Percentiles rank a stretch among this genome's conserved stretches.
phyloP scores from a whole-genome alignment of 176 grass and related monocot genomes.

The Cenchrus fungigraminus region DNA sequence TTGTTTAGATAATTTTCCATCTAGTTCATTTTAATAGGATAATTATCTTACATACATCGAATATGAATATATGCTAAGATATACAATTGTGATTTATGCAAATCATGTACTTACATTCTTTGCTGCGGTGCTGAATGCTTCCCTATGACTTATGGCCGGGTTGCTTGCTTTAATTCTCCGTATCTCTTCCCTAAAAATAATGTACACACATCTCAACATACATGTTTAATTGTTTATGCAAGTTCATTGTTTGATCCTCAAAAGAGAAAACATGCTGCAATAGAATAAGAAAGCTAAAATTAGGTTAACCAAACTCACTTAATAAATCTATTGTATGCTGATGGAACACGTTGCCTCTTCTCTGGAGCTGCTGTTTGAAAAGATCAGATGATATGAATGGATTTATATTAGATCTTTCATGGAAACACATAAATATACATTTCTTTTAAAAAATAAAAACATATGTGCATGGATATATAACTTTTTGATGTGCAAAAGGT shows the following conservation, averaged over 20 bases:
- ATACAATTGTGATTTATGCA: not conserved
- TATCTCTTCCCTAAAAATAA: slow-evolving; percentile 67
- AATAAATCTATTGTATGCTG: slow-evolving; percentile 84
- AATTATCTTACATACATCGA: not conserved
- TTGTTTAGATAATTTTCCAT: not conserved
- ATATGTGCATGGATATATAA: not conserved
- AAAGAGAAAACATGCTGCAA: not conserved
- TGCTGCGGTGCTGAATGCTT: slow-evolving; percentile 82
- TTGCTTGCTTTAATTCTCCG: slow-evolving; percentile 71
- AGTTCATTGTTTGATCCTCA: not conserved
- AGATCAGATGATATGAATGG: not conserved
- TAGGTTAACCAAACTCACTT: slow-evolving; percentile 55
- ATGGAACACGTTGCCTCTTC: slow-evolving; percentile 78
- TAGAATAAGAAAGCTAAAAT: not conserved
- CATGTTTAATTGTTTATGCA: not conserved
- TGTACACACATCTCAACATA: not conserved
- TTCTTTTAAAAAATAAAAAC: not conserved
- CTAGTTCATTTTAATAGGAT: not conserved
- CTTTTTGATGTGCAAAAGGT: not conserved
- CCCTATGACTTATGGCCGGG: slow-evolving; percentile 76
- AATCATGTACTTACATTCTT: slow-evolving; percentile 63
- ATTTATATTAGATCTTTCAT: not conserved
- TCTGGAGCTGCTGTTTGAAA: slow-evolving; percentile 46
- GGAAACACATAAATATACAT: not conserved
- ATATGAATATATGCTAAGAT: not conserved